Evolutionary conservation across 2,329 filamentous ascomycete species (phyloP).

Genomic region (Sporothrix pallida): DNA sequence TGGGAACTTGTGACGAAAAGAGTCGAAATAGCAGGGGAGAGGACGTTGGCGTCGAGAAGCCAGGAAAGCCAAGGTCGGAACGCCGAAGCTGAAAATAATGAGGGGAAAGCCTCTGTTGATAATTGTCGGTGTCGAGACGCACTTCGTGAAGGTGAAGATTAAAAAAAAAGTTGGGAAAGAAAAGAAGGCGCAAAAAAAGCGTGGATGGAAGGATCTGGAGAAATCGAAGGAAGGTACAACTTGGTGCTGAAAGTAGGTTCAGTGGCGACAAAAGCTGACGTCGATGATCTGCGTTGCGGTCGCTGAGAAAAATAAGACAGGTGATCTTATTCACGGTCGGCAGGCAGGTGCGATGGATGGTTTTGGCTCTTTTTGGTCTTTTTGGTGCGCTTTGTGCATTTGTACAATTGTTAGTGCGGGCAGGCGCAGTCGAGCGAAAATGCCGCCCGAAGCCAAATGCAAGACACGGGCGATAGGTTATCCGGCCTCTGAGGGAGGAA

Average conservation of each 20-base stretch:
- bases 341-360: constrained; percentile 18
- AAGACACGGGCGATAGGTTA: not conserved
- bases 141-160: not conserved
- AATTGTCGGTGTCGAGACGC: not conserved
- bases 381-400: not conserved
- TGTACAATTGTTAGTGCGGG: constrained; percentile 12
- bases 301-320: constrained; percentile 17
- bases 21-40: not conserved
- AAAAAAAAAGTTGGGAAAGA: not conserved
- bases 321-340: constrained; percentile 21
- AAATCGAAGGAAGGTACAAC: not conserved
- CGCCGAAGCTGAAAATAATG: constrained; percentile 19
- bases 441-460: not conserved
- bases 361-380: not conserved
- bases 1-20: constrained; percentile 14
- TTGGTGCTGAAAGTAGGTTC: not conserved
- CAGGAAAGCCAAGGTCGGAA: constrained; percentile 13
- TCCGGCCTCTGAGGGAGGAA: constrained; percentile 17
- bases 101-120: not conserved
- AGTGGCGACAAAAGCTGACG: constrained; percentile 28
- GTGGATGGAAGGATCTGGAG: not conserved
- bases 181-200: not conserved
- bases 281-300: constrained; percentile 12
- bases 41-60: not conserved
- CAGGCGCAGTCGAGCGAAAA: constrained; percentile 22